Conservation (phyloP, 495 filamentous ascomycete species). For the Endocarpon pusillum region DNA sequence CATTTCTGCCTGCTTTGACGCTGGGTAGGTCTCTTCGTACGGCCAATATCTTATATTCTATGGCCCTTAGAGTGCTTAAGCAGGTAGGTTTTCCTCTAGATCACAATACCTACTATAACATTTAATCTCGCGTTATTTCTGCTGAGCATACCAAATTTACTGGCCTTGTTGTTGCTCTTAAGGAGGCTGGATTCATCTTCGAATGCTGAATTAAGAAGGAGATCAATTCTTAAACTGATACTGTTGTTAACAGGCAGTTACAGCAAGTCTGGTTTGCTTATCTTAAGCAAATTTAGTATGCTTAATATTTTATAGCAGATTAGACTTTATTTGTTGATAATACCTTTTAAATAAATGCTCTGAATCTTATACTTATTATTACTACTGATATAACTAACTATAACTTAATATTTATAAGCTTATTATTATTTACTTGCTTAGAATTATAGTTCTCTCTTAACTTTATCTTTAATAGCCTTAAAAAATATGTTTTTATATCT, state of each 20-base stretch:
- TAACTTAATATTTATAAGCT: background rate
- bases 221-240: too few relatives aligned
- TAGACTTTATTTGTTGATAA: background rate
- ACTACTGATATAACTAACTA: background rate
- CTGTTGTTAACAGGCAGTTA: background rate
- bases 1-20: too few relatives aligned
- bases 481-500: background rate
- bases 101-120: too few relatives aligned
- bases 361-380: background rate
- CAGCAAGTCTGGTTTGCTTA: background rate
- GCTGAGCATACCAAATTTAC: too few relatives aligned
- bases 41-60: too few relatives aligned
- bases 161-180: too few relatives aligned
- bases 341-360: background rate
- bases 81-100: too few relatives aligned
- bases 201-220: too few relatives aligned
- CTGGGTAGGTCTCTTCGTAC: too few relatives aligned
- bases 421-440: background rate
- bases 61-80: too few relatives aligned
- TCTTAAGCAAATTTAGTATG: background rate
- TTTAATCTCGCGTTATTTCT: too few relatives aligned
- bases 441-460: background rate
- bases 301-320: background rate
- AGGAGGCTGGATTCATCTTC: too few relatives aligned
- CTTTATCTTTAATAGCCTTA: background rate